phyloP scores from a whole-genome alignment of 176 grass and related monocot species.

The Eleusine coracana region DNA sequence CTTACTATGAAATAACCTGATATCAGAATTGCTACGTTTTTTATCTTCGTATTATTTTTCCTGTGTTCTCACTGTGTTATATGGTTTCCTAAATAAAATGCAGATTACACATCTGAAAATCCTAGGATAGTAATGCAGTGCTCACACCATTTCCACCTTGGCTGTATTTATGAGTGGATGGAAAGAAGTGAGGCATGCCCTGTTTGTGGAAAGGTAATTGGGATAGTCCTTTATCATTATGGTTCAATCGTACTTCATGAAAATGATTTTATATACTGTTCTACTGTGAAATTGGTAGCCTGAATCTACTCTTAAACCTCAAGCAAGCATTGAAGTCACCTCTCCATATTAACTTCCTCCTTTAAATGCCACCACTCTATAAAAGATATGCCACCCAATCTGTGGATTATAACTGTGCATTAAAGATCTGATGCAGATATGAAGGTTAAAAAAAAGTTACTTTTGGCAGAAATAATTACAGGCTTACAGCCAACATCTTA shows the following conservation, averaged over 20 bases:
- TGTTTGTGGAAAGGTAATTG: slow-evolving; percentile 90
- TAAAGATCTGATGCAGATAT: neutral
- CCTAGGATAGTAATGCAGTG: slow-evolving; percentile 90
- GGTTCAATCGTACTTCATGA: neutral
- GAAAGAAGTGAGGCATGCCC: slow-evolving; percentile 97
- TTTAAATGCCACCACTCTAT: neutral
- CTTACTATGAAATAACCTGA: neutral
- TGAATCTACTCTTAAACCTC: neutral
- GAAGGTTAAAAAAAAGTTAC: neutral
- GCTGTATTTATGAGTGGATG: slow-evolving; percentile 99
- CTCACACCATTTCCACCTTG: slow-evolving; percentile 95
- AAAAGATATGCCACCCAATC: neutral
- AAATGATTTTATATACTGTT: slow-evolving; percentile 15
- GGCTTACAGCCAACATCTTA: neutral
- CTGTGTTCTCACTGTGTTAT: slow-evolving; percentile 7
- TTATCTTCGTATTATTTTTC: neutral
- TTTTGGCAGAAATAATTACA: neutral
- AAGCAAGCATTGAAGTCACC: neutral
- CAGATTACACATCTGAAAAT: slow-evolving; percentile 89
- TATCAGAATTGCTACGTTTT: neutral
- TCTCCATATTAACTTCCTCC: neutral
- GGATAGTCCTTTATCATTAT: neutral
- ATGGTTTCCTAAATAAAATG: slow-evolving; percentile 40
- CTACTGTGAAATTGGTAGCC: neutral
- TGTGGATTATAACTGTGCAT: neutral